These are phyloP conservation scores for Venturia carpophila DNA, from an alignment of 2,329 filamentous ascomycete species.

Conservation along the genomic window DNA sequence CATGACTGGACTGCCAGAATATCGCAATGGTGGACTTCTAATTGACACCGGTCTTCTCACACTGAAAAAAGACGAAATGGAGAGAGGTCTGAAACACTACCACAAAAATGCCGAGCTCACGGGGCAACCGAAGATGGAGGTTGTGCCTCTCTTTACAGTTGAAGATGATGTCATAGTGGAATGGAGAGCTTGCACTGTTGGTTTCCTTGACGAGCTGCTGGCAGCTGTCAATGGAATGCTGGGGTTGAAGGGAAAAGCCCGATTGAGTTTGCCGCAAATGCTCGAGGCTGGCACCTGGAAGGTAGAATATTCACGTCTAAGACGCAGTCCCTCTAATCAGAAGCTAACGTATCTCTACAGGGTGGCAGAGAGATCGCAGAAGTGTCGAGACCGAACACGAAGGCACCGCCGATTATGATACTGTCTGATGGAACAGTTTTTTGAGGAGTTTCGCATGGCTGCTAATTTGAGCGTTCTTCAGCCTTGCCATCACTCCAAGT, in stretches of 20 bases:
- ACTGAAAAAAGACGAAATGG: constrained; percentile 60
- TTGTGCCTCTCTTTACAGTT: constrained; percentile 64
- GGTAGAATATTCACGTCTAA: constrained; percentile 46
- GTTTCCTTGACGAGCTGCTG: constrained; percentile 63
- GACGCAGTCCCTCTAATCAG: constrained; percentile 20
- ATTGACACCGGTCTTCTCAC: constrained; percentile 76
- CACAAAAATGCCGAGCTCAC: constrained; percentile 63
- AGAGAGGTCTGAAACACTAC: constrained; percentile 64
- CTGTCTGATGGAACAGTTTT: constrained; percentile 95
- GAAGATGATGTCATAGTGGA: constrained; percentile 74
- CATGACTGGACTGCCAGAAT: constrained; percentile 82
- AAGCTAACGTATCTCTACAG: constrained; percentile 39
- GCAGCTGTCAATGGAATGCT: constrained; percentile 61
- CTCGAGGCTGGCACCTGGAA: constrained; percentile 97
- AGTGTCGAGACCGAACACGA: constrained; percentile 90
- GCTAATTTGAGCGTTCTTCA: neutral
- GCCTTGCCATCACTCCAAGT: neutral
- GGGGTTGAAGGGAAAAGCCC: constrained; percentile 59
- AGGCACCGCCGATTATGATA: constrained; percentile 92
- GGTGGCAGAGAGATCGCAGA: constrained; percentile 93
- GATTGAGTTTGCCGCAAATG: constrained; percentile 74
- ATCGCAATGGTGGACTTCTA: constrained; percentile 83
- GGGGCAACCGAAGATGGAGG: constrained; percentile 63
- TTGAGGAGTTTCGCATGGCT: constrained; percentile 37
- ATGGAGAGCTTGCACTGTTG: constrained; percentile 69